A percentile compares a stretch with the other conserved stretches of the same genome.
These are phyloP conservation scores for Hypoxylon sp. DNA, from an alignment of 2,329 filamentous ascomycete species.

Conservation along the genomic window DNA sequence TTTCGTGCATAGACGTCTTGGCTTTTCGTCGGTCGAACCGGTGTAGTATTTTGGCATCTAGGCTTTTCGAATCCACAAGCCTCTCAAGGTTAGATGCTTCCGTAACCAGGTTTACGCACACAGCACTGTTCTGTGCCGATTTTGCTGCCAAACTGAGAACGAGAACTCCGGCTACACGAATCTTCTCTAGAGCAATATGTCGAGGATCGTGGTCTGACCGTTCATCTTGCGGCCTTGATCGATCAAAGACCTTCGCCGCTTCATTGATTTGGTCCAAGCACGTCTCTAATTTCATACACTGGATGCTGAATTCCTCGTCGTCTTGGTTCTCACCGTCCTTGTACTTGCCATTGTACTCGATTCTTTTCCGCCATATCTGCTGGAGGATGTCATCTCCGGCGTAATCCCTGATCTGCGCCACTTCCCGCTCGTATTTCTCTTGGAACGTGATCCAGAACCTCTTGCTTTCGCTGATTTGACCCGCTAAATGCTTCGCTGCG, in stretches of 20 bases:
- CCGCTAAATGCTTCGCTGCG: conserved; percentile 48
- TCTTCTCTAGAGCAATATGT: conserved; percentile 47
- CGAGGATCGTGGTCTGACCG: conserved; percentile 43
- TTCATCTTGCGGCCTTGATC: conserved; percentile 20
- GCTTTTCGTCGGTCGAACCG: conserved; percentile 39
- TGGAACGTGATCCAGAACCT: conserved; percentile 46
- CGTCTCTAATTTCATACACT: conserved; percentile 48
- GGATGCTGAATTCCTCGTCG: conserved; percentile 44
- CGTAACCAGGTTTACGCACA: conserved; percentile 48
- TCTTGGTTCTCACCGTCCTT: conserved; percentile 38
- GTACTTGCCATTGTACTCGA: conserved; percentile 39
- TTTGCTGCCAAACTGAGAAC: conserved; percentile 46
- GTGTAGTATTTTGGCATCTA: conserved; percentile 36
- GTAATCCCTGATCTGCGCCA: conserved; percentile 47
- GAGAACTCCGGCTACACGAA: conserved; percentile 38
- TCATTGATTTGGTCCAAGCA: conserved; percentile 48
- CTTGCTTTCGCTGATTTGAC: conserved; percentile 48
- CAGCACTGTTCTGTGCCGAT: conserved; percentile 40
- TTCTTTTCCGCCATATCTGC: conserved; percentile 51
- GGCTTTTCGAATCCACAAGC: conserved; percentile 46
- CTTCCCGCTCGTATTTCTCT: conserved; percentile 47
- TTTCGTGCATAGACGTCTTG: conserved; percentile 4
- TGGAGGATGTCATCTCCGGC: conserved; percentile 43
- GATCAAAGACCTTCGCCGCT: conserved; percentile 37
- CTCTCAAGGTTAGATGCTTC: conserved; percentile 49